Conservation (phyloP, 1,139 yeast species). For the Hansenula lynferdii region DNA sequence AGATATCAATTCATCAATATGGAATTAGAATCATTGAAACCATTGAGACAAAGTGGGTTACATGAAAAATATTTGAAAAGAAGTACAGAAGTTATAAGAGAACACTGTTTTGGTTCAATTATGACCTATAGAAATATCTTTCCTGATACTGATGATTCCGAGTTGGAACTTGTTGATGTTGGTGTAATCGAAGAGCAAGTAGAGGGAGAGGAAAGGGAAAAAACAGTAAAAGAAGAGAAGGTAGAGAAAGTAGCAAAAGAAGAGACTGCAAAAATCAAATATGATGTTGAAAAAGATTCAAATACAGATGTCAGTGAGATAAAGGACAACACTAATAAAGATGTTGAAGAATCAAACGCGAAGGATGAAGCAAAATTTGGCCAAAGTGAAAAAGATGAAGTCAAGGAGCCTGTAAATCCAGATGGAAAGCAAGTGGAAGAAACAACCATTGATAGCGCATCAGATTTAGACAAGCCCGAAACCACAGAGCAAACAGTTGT, state of each 20-base stretch:
- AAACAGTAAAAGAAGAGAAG: conserved; percentile 8
- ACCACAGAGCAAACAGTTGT: no score
- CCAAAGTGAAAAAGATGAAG: no score
- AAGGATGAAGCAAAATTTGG: no score
- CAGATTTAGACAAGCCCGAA: no score
- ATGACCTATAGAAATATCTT: conserved; percentile 65
- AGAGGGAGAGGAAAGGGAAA: conserved; percentile 7
- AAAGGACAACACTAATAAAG: no score
- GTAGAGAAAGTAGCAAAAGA: not conserved
- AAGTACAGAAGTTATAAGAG: conserved; percentile 78
- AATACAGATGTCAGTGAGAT: no score
- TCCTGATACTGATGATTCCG: conserved; percentile 28
- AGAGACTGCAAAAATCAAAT: conserved; percentile 2
- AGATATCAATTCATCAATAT: conserved; percentile 54
- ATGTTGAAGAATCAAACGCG: no score
- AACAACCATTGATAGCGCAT: no score
- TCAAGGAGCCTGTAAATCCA: no score
- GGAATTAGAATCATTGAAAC: conserved; percentile 55
- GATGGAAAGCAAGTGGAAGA: no score
- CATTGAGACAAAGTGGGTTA: conserved; percentile 41
- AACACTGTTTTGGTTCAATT: conserved; percentile 69
- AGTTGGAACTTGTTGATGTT: conserved; percentile 19
- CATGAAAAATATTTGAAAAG: conserved; percentile 68
- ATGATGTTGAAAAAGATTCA: no score
- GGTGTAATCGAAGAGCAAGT: no score